These are phyloP conservation scores for Cercospora sojina DNA, from an alignment of 2,329 filamentous ascomycete genomes.

Conservation along the genomic window DNA sequence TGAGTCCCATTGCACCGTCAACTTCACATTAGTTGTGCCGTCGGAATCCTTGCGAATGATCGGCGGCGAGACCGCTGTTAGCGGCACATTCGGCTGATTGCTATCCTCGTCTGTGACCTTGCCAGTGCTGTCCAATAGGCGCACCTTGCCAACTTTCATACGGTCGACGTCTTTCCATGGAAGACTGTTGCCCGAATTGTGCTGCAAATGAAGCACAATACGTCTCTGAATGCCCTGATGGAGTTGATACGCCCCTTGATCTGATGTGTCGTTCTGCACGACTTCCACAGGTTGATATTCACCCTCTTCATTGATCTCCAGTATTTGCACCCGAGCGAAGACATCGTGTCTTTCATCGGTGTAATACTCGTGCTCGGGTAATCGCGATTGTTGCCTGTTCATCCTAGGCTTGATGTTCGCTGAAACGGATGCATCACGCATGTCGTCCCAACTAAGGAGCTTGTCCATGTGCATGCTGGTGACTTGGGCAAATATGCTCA, in stretches of 20 bases:
- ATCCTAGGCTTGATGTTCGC: slow-evolving; percentile 51
- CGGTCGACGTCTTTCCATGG: slow-evolving; percentile 82
- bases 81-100: slow-evolving; percentile 68
- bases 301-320: slow-evolving; percentile 87
- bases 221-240: slow-evolving; percentile 92
- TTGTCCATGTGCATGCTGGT: slow-evolving; percentile 95
- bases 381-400: slow-evolving; percentile 60
- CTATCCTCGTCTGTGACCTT: slow-evolving; percentile 73
- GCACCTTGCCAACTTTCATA: slow-evolving; percentile 76
- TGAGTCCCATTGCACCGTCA: slow-evolving; percentile 95
- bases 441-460: slow-evolving; percentile 96
- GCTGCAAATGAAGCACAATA: slow-evolving; percentile 82
- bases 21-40: slow-evolving; percentile 80
- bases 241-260: slow-evolving; percentile 88
- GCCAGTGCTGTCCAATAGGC: slow-evolving; percentile 78
- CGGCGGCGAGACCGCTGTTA: slow-evolving; percentile 76
- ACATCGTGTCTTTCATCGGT: slow-evolving; percentile 92
- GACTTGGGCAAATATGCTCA: slow-evolving; percentile 88
- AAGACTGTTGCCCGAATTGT: slow-evolving; percentile 82
- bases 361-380: slow-evolving; percentile 89
- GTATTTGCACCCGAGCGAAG: slow-evolving; percentile 80
- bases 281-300: slow-evolving; percentile 93
- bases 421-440: slow-evolving; percentile 70
- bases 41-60: slow-evolving; percentile 82
- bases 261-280: slow-evolving; percentile 76